Base-by-base conservation (phyloP, 2,329 filamentous ascomycete genomes). In the Pseudopithomyces maydicus region DNA sequence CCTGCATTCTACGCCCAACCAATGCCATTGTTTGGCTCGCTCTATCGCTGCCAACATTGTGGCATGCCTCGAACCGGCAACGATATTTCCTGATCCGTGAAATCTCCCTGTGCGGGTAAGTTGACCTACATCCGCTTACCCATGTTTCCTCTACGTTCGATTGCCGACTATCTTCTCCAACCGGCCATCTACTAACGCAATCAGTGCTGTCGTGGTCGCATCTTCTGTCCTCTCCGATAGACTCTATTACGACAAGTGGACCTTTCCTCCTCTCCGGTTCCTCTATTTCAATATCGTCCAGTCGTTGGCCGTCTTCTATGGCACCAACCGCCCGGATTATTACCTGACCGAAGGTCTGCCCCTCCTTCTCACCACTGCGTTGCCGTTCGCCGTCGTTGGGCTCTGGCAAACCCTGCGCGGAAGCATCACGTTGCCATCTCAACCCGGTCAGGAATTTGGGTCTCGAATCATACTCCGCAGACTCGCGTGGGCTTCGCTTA, bases 281-380 rank as follows among this genome's bases (percentile, higher is more conserved):
- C 83, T 98, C 56, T 86, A 94, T 71, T 94, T 97, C 81, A 99
- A 99, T 78, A 83, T 99, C 54, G 86, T 88, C 19, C 90, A 96
- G 74, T 90, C 90, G 7, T 83, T 99, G 6, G 92, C 95, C 23
- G 86, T 94, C 46, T 98, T 98, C 77, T 99, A 99, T 73, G 95
- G 95, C 20, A 85, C 81, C 46, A 98, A 96, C 76, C 87, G 91
- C 60, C 89, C 89, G 84, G 92, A 97, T 75, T 99, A 98, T 79
- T 99, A 97, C 74, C 77, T 96, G 29, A 89, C 90, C 0, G 93
- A 99, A 77, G 95, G 92, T 4, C 82, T 97, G 23, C 94, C 95
- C 1, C 83, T 98, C 0, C 85, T 97, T 5, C 88, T 95, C 32
- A 97, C 90, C 8, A 93, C 91, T 1, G 87, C 87, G 41, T 79